A percentile compares a stretch with the other conserved stretches of the same genome.
Conservation (phyloP, 1,139 yeast species). For the Williopsis jadinii region DNA sequence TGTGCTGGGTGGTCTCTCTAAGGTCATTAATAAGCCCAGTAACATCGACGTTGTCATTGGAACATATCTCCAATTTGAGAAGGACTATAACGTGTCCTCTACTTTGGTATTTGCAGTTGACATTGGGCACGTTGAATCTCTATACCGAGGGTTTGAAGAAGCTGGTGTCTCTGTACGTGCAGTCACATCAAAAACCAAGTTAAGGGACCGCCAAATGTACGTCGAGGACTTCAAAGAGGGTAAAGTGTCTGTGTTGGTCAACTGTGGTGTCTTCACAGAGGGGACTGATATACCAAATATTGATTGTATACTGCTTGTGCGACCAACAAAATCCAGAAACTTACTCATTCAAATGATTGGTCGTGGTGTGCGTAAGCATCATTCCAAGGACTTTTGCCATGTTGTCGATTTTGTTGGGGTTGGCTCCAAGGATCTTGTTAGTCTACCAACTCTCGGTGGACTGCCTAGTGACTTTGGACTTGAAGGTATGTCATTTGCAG, state of each 20-base stretch:
- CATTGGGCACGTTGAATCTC: constrained; percentile 52
- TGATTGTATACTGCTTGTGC: constrained; percentile 68
- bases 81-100: constrained; percentile 31
- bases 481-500: constrained; percentile 30
- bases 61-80: constrained; percentile 45
- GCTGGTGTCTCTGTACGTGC: constrained; percentile 67
- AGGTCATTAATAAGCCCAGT: constrained; percentile 45
- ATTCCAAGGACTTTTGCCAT: constrained; percentile 60
- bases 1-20: constrained; percentile 42
- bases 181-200: constrained; percentile 63
- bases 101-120: constrained; percentile 77
- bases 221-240: constrained; percentile 58
- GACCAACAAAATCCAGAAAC: constrained; percentile 76
- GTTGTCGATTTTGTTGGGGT: constrained; percentile 73
- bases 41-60: constrained; percentile 50
- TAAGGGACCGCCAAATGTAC: constrained; percentile 42
- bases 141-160: constrained; percentile 47
- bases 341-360: constrained; percentile 87
- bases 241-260: constrained; percentile 63
- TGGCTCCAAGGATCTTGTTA: constrained; percentile 47
- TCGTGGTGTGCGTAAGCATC: constrained; percentile 66
- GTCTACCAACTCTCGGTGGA: constrained; percentile 57
- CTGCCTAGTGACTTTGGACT: constrained; percentile 30
- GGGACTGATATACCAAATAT: constrained; percentile 94
- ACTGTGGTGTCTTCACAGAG: constrained; percentile 88